Evolutionary conservation across 148 eudicot species (phyloP).

Genomic region (Vaccinium myrtillus): DNA sequence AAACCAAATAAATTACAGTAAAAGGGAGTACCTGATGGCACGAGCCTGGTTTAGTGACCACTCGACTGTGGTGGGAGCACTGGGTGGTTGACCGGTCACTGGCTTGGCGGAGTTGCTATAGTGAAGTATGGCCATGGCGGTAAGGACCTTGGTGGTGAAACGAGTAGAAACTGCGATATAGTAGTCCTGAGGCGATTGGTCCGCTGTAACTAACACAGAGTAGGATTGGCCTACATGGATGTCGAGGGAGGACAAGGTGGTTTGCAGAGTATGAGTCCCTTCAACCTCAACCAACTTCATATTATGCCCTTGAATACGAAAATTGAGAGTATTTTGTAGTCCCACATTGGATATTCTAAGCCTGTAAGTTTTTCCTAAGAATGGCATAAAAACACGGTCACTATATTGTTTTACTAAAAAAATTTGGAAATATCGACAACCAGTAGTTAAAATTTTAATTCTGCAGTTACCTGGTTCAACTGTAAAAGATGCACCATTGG

Average conservation of each 20-base stretch:
- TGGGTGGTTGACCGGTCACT: constrained; percentile 56
- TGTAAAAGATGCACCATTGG: constrained; percentile 45
- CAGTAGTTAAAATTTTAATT: neutral
- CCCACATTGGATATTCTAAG: constrained; percentile 89
- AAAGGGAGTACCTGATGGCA: constrained; percentile 20
- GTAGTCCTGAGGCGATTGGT: constrained; percentile 59
- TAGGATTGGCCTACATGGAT: constrained; percentile 84
- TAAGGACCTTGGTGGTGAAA: constrained; percentile 39
- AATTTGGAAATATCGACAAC: neutral
- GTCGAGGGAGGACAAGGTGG: constrained; percentile 56
- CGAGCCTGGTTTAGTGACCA: constrained; percentile 28
- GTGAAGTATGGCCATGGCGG: constrained; percentile 56
- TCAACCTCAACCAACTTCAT: constrained; percentile 88
- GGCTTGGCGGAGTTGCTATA: constrained; percentile 52
- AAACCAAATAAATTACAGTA: neutral
- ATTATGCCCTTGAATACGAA: constrained; percentile 65
- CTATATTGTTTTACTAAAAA: neutral
- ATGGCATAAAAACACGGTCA: neutral
- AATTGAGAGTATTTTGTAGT: constrained; percentile 55
- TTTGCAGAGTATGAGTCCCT: constrained; percentile 79
- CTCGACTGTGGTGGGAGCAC: constrained; percentile 32
- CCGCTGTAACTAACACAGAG: constrained; percentile 66
- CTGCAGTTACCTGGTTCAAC: constrained; percentile 53
- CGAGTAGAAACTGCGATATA: constrained; percentile 70
- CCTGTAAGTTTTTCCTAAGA: constrained; percentile 76